Evolutionary conservation across 768 basidiomycete species (phyloP).

Genomic region (Macrolepiota dolichaula): DNA sequence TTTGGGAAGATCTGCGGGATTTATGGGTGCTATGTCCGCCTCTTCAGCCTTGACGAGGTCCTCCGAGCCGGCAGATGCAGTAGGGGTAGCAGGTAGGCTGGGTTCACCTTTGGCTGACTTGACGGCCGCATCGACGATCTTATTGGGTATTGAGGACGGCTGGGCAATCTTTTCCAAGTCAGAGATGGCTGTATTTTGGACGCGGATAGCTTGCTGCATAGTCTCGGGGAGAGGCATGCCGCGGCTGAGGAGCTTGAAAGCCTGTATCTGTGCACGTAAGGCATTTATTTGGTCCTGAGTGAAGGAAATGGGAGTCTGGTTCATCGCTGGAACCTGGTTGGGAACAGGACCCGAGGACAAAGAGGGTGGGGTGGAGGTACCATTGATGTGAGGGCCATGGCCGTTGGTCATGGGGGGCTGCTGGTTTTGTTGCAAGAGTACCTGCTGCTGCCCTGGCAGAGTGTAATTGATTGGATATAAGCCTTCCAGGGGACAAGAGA

Average conservation of each 20-base stretch:
- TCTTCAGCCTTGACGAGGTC: slow-evolving; percentile 61
- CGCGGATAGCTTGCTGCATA: slow-evolving; percentile 67
- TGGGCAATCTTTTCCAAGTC: slow-evolving; percentile 67
- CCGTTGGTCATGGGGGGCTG: slow-evolving; percentile 43
- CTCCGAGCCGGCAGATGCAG: slow-evolving; percentile 32
- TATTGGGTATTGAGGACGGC: slow-evolving; percentile 53
- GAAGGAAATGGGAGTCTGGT: slow-evolving; percentile 75
- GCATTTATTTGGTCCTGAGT: slow-evolving; percentile 70
- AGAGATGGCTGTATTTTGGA: slow-evolving; percentile 55
- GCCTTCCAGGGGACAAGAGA: background rate
- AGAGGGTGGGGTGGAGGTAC: slow-evolving; percentile 35
- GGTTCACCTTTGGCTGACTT: slow-evolving; percentile 62
- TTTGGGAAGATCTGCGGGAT: slow-evolving; percentile 62
- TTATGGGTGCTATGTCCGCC: slow-evolving; percentile 35
- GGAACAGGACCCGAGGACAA: slow-evolving; percentile 49
- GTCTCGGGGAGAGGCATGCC: slow-evolving; percentile 66
- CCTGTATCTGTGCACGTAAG: slow-evolving; percentile 79
- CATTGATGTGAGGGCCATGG: slow-evolving; percentile 41
- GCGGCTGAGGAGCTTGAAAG: slow-evolving; percentile 69
- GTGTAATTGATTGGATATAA: slow-evolving; percentile 13
- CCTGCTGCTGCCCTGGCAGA: slow-evolving; percentile 28
- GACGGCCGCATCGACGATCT: slow-evolving; percentile 72
- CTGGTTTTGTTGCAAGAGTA: slow-evolving; percentile 22
- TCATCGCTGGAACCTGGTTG: slow-evolving; percentile 46
- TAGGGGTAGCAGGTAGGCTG: slow-evolving; percentile 21